These are phyloP conservation scores for Rubia occidens DNA, from an alignment of 305 asterid species.

Conservation along the genomic window DNA sequence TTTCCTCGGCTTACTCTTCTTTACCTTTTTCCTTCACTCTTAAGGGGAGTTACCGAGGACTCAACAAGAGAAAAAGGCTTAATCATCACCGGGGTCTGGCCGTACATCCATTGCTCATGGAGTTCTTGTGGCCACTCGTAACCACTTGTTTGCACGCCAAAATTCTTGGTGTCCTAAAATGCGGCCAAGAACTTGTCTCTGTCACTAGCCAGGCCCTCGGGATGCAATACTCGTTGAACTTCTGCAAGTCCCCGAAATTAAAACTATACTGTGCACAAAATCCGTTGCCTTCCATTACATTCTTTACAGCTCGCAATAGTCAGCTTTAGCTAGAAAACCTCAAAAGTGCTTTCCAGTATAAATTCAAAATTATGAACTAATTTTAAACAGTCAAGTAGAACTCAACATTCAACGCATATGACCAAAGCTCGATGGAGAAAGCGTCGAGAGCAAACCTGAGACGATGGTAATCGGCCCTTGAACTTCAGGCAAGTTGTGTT, in stretches of 20 bases:
- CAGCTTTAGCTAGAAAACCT: not conserved
- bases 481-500: constrained; percentile 90
- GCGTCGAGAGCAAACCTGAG: constrained; percentile 50
- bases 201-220: no score
- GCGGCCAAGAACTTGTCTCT: no score
- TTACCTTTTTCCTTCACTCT: no score
- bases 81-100: no score
- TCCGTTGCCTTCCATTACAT: not conserved
- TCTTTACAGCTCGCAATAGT: not conserved
- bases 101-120: no score
- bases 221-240: no score
- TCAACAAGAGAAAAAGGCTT: no score
- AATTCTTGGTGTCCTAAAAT: no score
- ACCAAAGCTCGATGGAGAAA: not conserved
- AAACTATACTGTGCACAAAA: not conserved
- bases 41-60: no score
- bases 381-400: not conserved
- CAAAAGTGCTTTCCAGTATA: not conserved
- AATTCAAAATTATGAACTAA: not conserved
- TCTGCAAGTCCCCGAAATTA: not conserved
- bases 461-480: constrained; percentile 86
- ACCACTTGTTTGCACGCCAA: no score
- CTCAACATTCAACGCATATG: not conserved
- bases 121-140: no score
- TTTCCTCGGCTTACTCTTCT: no score